phyloP scores from a whole-genome alignment of 345 rosid species.

The Populus alba region DNA sequence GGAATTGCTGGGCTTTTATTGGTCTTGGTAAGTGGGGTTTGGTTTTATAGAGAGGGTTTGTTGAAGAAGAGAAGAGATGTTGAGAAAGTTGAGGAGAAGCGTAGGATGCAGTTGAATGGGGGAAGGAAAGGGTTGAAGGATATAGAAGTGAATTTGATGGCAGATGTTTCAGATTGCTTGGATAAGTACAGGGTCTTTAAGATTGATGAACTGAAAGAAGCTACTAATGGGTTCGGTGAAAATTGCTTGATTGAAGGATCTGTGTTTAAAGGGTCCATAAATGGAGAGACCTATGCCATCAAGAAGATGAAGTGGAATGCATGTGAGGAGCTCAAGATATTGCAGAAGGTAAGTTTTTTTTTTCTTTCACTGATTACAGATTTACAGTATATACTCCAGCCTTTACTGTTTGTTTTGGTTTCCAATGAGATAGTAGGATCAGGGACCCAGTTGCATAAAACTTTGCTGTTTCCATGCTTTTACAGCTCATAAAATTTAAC shows the following conservation, averaged over 20 bases:
- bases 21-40: slow-evolving; percentile 25
- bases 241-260: slow-evolving; percentile 62
- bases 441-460: not conserved
- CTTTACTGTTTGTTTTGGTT: slow-evolving; percentile 11
- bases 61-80: slow-evolving; percentile 22
- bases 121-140: slow-evolving; percentile 25
- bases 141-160: slow-evolving; percentile 49
- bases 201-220: slow-evolving; percentile 56
- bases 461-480: not conserved
- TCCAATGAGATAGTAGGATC: not conserved
- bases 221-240: slow-evolving; percentile 49
- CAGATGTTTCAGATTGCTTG: slow-evolving; percentile 70
- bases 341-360: slow-evolving; percentile 57
- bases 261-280: slow-evolving; percentile 53
- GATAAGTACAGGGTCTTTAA: slow-evolving; percentile 64
- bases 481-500: not conserved
- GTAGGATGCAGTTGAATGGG: slow-evolving; percentile 12
- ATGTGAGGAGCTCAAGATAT: slow-evolving; percentile 65
- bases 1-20: slow-evolving; percentile 39
- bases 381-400: not conserved
- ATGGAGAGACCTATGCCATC: slow-evolving; percentile 56
- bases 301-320: slow-evolving; percentile 80
- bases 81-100: slow-evolving; percentile 28
- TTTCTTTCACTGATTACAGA: not conserved
- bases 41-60: slow-evolving; percentile 28